phyloP scores from a whole-genome alignment of 139 green algal species.

The Astrephomene gubernaculifera region DNA sequence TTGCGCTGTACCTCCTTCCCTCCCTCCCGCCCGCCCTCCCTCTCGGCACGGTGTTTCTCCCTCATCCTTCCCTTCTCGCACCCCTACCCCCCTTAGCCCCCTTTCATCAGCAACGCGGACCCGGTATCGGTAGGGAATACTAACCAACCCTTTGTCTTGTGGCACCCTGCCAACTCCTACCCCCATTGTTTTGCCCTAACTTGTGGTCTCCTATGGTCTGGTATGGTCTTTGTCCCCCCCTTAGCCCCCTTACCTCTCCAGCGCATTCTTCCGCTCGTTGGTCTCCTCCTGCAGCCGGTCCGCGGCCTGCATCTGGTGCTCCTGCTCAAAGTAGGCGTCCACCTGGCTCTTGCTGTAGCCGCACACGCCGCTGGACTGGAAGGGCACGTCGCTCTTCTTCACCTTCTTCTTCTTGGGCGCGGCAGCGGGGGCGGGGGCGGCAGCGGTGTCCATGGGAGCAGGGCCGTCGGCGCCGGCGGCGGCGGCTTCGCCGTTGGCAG shows the following conservation, averaged over 20 bases:
- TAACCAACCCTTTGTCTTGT: too few relatives aligned
- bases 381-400: constrained; percentile 73
- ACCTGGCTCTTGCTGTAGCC: constrained; percentile 47
- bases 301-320: constrained; percentile 68
- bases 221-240: too few relatives aligned
- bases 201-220: too few relatives aligned
- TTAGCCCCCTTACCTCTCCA: constrained; percentile 85
- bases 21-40: too few relatives aligned
- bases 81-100: too few relatives aligned
- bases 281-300: constrained; percentile 96
- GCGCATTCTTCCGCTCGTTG: constrained; percentile 95
- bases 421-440: constrained; percentile 13
- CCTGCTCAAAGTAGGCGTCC: constrained; percentile 66
- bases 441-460: constrained; percentile 69
- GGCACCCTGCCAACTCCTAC: too few relatives aligned
- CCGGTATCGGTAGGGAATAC: too few relatives aligned
- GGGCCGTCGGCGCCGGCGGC: constrained; percentile 41
- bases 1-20: too few relatives aligned
- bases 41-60: too few relatives aligned
- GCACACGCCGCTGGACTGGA: constrained; percentile 15
- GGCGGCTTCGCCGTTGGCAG: constrained; percentile 34
- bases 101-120: too few relatives aligned
- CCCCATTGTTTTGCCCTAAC: too few relatives aligned
- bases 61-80: too few relatives aligned
- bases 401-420: constrained; percentile 68